Conservation (phyloP, 2,329 filamentous ascomycete genomes). For the Pseudofabraea citricarpa region DNA sequence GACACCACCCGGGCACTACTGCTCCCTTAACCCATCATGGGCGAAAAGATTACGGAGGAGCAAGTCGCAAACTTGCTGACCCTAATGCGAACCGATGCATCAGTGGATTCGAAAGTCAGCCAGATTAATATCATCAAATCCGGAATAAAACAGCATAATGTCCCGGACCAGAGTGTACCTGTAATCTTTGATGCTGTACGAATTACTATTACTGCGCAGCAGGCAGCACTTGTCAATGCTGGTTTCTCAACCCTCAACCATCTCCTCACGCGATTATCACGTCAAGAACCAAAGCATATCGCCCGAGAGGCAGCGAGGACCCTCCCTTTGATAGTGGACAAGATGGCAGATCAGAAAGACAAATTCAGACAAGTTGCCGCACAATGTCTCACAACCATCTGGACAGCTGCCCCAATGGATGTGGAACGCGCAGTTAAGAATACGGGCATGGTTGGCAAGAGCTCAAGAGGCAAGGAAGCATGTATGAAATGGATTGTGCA, state of each 20-base stretch:
- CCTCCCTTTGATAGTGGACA: slow-evolving; percentile 73
- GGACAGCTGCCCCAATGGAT: slow-evolving; percentile 62
- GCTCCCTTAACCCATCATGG: slow-evolving; percentile 40
- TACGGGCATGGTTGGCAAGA: slow-evolving; percentile 72
- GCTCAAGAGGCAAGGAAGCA: slow-evolving; percentile 77
- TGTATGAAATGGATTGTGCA: slow-evolving; percentile 81
- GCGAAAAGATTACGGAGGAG: slow-evolving; percentile 54
- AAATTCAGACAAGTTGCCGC: slow-evolving; percentile 72
- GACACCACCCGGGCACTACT: no score
- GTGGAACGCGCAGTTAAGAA: slow-evolving; percentile 79
- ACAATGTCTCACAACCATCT: slow-evolving; percentile 74
- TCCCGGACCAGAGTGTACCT: slow-evolving; percentile 68
- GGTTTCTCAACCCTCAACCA: slow-evolving; percentile 87
- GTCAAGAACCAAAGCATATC: slow-evolving; percentile 75
- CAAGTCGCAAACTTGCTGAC: slow-evolving; percentile 50
- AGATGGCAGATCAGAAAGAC: slow-evolving; percentile 84
- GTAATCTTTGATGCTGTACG: slow-evolving; percentile 80
- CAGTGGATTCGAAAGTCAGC: slow-evolving; percentile 66
- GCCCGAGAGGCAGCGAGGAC: slow-evolving; percentile 66
- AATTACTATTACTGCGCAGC: slow-evolving; percentile 68
- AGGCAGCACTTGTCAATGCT: slow-evolving; percentile 72
- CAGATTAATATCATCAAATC: slow-evolving; percentile 75
- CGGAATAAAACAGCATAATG: slow-evolving; percentile 87
- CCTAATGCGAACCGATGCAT: slow-evolving; percentile 55
- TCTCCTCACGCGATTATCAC: slow-evolving; percentile 76